Base-by-base conservation (phyloP, 2,329 filamentous ascomycete genomes). In the Aspergillus chevalieri region DNA sequence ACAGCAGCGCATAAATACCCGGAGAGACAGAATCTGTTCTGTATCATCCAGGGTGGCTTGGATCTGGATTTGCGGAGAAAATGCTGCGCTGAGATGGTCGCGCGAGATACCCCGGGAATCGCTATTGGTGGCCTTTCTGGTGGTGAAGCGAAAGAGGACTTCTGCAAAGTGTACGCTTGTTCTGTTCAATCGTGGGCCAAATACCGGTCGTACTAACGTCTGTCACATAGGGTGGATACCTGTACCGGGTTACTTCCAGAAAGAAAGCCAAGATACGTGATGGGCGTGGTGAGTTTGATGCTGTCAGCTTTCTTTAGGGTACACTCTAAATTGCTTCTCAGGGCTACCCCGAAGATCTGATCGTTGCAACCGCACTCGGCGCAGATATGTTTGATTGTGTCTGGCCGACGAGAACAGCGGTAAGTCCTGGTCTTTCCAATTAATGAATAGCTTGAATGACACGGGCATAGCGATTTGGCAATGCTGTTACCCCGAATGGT, bases 301-400 rank as follows among this genome's bases (percentile, higher is more conserved):
- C 3, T 42, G 14, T 22, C 39, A 34, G 39, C 21, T 47, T 42
- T 9, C 7, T 4, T 30, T 12, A 33, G 8, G 15, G 15, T 42
- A 44, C 14, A 44, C 22, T 6, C n/a, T 24, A 36, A 10, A 9
- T 17, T 22, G 43, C 39, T 45, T 53, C 60, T 22, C 47, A 81
- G 78, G 90, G 93, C 10, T 98, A 96, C 68, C 93, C 93, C 1
- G 93, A 97, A 73, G 93, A 98, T 64, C 77, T 98, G 49, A 82
- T 98, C 2, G 91, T 98, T 36, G 94, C 89, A 47, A 85, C 96
- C 3, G 93, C 93, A 1, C 78, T 98, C 0, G 93, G 93, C 3
- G 93, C 93, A 44, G 93, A 98, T 71, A 98, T 98, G 93, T 98
- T 98, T 66, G 93, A 98, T 72, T 98, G 94, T 65, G 93, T 98